A percentile compares a stretch with the other conserved stretches of the same genome.
Conservation (phyloP, 2,329 filamentous ascomycete genomes). For the Ascochyta lentis region DNA sequence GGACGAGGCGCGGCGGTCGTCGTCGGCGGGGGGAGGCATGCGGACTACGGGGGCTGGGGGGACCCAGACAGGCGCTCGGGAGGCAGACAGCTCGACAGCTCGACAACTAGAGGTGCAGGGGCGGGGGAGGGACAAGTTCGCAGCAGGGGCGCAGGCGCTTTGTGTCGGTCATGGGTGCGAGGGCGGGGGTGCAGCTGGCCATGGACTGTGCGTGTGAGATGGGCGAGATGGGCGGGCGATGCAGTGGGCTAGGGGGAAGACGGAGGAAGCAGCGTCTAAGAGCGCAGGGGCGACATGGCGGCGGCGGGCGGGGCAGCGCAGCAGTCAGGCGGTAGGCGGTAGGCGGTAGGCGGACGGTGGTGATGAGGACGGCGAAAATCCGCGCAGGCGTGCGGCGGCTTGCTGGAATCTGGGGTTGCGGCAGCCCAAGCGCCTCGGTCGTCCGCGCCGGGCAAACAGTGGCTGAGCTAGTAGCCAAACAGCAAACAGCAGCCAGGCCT, state of each 20-base stretch:
- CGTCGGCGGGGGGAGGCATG: constrained; percentile 48
- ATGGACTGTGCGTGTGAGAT: neutral
- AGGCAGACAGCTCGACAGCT: neutral
- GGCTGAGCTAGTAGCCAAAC: constrained; percentile 7
- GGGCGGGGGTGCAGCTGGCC: constrained; percentile 5
- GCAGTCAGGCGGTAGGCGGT: neutral
- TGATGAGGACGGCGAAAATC: neutral
- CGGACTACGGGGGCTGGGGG: constrained; percentile 21
- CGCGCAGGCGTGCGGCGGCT: neutral
- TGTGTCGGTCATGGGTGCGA: constrained; percentile 12
- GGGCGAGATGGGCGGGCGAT: neutral
- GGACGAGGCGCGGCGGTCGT: constrained; percentile 49
- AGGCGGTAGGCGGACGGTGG: neutral
- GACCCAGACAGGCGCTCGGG: constrained; percentile 3
- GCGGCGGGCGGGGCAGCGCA: neutral
- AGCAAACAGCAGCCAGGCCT: constrained; percentile 12
- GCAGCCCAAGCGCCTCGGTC: neutral
- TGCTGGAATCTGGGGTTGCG: constrained; percentile 19
- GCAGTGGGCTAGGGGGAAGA: neutral
- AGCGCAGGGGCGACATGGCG: neutral
- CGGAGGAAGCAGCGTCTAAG: neutral
- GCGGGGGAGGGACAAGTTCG: constrained; percentile 12
- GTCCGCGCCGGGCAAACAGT: neutral
- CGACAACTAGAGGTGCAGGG: neutral
- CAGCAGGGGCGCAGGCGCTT: constrained; percentile 21